Conservation (phyloP, 2,329 filamentous ascomycete species). For the Chaetomium strumarium region DNA sequence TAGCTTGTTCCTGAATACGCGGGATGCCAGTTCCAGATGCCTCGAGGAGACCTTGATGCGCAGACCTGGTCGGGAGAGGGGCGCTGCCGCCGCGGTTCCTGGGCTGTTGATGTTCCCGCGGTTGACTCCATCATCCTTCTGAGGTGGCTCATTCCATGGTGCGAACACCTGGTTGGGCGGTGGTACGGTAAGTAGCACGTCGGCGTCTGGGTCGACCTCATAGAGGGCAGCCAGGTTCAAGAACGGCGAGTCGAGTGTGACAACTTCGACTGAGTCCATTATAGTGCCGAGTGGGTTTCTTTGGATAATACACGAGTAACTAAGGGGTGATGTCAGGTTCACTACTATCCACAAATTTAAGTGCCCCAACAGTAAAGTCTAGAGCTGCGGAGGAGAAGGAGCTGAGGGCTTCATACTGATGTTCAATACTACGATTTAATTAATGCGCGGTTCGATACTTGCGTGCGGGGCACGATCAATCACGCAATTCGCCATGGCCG, state of each 20-base stretch:
- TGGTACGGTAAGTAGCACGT: constrained; percentile 30
- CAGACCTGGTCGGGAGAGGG: constrained; percentile 21
- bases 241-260: constrained; percentile 22
- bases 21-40: constrained; percentile 33
- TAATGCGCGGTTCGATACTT: neutral
- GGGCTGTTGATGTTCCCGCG: neutral
- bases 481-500: constrained; percentile 19
- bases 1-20: constrained; percentile 26
- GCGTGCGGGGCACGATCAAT: constrained; percentile 20
- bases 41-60: constrained; percentile 34
- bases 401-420: neutral
- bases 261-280: constrained; percentile 18
- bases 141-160: constrained; percentile 19
- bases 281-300: neutral
- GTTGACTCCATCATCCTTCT: constrained; percentile 2
- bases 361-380: no score
- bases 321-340: no score
- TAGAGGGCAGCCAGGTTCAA: constrained; percentile 29
- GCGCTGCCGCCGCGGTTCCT: constrained; percentile 1
- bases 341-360: no score
- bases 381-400: no score
- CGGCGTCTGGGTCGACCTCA: constrained; percentile 32
- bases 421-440: neutral
- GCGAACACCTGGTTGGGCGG: constrained; percentile 20
- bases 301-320: neutral